These are phyloP conservation scores for Coemansia sp. DNA, from an alignment of 192 early-diverging fungal genomes.

Conservation along the genomic window DNA sequence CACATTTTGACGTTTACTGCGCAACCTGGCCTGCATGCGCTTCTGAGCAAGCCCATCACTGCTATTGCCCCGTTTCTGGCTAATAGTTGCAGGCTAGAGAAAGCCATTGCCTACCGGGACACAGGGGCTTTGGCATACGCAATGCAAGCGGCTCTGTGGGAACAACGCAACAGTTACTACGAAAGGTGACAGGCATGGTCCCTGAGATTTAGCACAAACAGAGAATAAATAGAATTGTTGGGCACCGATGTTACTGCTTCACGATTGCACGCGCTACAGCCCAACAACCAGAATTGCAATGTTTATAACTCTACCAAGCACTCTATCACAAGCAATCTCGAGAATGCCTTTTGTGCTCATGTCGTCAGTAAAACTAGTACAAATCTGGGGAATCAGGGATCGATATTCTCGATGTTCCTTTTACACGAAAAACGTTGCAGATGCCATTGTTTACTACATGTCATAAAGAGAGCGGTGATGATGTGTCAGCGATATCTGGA, in stretches of 20 bases:
- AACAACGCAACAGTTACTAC: background rate
- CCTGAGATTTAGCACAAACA: slow-evolving; percentile 8
- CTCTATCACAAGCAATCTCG: slow-evolving; percentile 7
- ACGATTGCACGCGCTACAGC: background rate
- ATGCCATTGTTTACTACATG: background rate
- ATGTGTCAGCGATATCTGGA: background rate
- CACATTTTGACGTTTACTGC: slow-evolving; percentile 7
- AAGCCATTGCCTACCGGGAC: background rate
- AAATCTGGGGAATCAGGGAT: slow-evolving; percentile 10
- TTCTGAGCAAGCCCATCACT: background rate
- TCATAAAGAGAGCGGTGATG: background rate
- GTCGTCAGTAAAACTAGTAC: background rate
- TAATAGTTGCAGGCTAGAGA: background rate
- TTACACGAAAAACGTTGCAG: slow-evolving; percentile 6
- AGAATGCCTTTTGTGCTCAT: background rate
- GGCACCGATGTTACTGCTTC: slow-evolving; percentile 3
- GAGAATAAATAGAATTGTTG: background rate
- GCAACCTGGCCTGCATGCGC: background rate
- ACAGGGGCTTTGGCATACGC: background rate
- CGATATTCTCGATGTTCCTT: too few species aligned
- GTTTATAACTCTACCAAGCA: slow-evolving; percentile 12
- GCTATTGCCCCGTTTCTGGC: background rate
- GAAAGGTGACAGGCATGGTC: background rate
- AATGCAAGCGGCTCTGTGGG: slow-evolving; percentile 1
- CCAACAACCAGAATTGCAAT: slow-evolving; percentile 7